Base-by-base conservation (phyloP, 179 eudicot genomes). In the Carnegiea gigantea region DNA sequence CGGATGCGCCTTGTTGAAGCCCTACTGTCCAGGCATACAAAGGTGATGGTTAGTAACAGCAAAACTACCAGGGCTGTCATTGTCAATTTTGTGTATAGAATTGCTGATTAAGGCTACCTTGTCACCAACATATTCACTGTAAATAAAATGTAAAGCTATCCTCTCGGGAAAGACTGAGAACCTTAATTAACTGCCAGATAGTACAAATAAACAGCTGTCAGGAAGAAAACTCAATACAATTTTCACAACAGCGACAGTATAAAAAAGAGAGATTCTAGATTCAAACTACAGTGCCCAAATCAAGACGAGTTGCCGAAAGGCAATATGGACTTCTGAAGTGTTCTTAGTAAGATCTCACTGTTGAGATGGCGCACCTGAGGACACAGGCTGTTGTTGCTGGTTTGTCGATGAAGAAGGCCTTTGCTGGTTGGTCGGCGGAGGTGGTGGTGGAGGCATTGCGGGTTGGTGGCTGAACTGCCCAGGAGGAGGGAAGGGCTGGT, bases 401-500 rank as follows among this genome's bases (percentile, higher is more conserved):
- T 43, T 38, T n/a, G 86, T 59, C n/a, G 85, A 44, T 23, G 79
- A 78, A 11, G 82, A 76, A 70, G 84, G 83, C 78, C 46, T 70
- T 75, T 70, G 85, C 28, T 70, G 86, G 73, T 70, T 77, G 81
- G 46, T 85, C 21, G 65, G 65, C 4, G 65, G 44, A 40, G 44
- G 65, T 9, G 83, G 86, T 18, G 81, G 86, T 4, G 84, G 84
- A 17, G 82, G 77, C 43, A 77, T 77, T 74, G 82, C 30, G 38
- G 84, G 72, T 60, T 76, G 85, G 26, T 85, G 85, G 64, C 28
- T 57, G 40, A 67, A 86, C 64, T 83, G 84, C 36, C 70, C 84
- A 21, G 86, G 84, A 78, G 86, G 86, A 78, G 86, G 86, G 51
- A 80, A 83, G 24, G 83, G 86, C 84, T 84, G 88, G 80, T 82